Evolutionary conservation across 2,329 filamentous ascomycete species (phyloP), one percentile per base, ranked within the genome.

Genomic region (Chaetomium olivaceum): DNA sequence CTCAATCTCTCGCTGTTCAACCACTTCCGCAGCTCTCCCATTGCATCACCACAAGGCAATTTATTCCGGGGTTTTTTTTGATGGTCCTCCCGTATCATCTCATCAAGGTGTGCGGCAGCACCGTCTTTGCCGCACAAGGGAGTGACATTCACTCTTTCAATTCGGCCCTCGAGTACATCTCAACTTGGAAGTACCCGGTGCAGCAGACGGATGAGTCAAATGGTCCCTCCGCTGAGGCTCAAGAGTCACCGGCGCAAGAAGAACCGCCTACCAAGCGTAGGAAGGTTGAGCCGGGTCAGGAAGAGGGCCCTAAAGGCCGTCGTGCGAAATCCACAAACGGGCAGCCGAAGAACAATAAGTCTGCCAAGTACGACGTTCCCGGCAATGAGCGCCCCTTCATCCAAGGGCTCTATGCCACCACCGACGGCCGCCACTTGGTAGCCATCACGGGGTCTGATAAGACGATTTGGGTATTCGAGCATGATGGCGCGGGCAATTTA

Each of bases 381-480:
- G 74, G 78, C n/a, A 77, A 79, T 2, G 85, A 88, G 62, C 76
- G 81, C 66, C 85, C 89, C 5, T 87, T 89, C 72, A 85, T 97
- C 62, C 89, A 89, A 65, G 86, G 89, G 68, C 75, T 97, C 69
- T 81, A 85, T 25, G 79, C 85, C 31, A 89, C 92, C 0, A 76
- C 81, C 16, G 82, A 91, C 70, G 86, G 88, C 16, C 82, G 85
- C 51, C 82, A 96, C 78, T 76, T 96, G 23, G 80, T 97, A 51
- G 91, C 88, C 25, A 86, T 96, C 33, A 96, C 93, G 9, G 89
- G 87, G n/a, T 92, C 96, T 73, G 95, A 98, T 81, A 99, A 99
- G 80, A 88, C 86, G 58, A 83, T 99, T 50, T 91, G 91, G 76
- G 91, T 97, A 0, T 91, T 98, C 74, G 82, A 87, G 70, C 82